Percentiles rank a stretch among this genome's conserved stretches.
Evolutionary conservation across 140 eudicot genomes (phyloP).

Genomic region (Erigeron philadelphicus): DNA sequence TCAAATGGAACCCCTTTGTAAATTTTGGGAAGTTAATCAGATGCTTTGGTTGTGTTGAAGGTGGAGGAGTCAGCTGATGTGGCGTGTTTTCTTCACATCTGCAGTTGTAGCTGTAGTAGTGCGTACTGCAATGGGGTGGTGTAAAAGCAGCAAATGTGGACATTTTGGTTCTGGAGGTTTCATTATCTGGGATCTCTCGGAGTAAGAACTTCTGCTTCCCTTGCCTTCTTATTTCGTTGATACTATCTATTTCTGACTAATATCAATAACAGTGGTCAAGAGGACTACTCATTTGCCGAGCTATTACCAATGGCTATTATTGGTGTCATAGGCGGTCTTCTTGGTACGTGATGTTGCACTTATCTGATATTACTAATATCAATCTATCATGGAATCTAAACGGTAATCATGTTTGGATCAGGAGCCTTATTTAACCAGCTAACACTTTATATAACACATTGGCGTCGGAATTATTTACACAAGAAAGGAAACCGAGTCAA

Average conservation of each 20-base stretch:
- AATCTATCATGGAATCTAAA: constrained; percentile 3
- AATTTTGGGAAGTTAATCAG: constrained; percentile 12
- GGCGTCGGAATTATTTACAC: constrained; percentile 95
- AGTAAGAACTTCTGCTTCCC: constrained; percentile 40
- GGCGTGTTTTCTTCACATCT: constrained; percentile 99
- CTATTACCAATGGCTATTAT: constrained; percentile 96
- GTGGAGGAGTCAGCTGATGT: constrained; percentile 99
- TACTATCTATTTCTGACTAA: constrained; percentile 28
- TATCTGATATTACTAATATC: not conserved
- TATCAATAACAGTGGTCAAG: constrained; percentile 76
- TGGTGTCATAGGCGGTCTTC: constrained; percentile 95
- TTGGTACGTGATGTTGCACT: constrained; percentile 48
- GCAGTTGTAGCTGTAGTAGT: constrained; percentile 97
- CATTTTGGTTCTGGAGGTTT: constrained; percentile 99
- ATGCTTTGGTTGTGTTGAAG: constrained; percentile 36
- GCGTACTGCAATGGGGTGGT: constrained; percentile 98
- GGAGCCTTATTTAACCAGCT: constrained; percentile 96
- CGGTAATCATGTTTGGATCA: constrained; percentile 18
- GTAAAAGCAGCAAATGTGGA: constrained; percentile 80
- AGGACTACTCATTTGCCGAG: constrained; percentile 94
- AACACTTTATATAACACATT: constrained; percentile 68
- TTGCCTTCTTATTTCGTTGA: constrained; percentile 13
- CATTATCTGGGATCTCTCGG: constrained; percentile 97
- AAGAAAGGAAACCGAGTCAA: constrained; percentile 85
- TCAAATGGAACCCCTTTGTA: constrained; percentile 4